These are phyloP conservation scores for Termitomyces sp. DNA, from an alignment of 768 basidiomycete genomes.

Conservation along the genomic window DNA sequence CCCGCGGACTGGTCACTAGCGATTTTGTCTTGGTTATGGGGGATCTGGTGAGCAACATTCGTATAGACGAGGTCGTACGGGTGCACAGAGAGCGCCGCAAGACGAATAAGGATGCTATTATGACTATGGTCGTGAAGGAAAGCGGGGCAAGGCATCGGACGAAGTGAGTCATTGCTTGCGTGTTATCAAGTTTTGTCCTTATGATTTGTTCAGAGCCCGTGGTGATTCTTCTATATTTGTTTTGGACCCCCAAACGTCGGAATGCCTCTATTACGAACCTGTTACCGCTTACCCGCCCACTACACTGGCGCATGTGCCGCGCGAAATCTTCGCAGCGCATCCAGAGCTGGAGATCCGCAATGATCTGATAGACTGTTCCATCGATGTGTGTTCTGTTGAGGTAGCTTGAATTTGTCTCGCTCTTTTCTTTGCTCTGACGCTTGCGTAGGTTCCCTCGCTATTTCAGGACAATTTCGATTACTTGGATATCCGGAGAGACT, in stretches of 20 bases:
- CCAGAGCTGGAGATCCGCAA: constrained; percentile 83
- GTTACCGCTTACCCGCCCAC: constrained; percentile 66
- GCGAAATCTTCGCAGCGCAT: constrained; percentile 66
- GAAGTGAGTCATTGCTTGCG: constrained; percentile 40
- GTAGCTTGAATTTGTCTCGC: constrained; percentile 32
- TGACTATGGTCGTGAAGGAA: constrained; percentile 93
- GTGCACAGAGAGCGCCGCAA: constrained; percentile 85
- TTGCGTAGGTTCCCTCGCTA: constrained; percentile 76
- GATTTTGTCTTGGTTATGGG: constrained; percentile 92
- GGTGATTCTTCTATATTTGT: constrained; percentile 79
- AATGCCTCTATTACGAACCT: constrained; percentile 84
- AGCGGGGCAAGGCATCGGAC: constrained; percentile 68
- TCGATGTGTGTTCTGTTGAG: constrained; percentile 93
- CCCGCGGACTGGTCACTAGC: constrained; percentile 80
- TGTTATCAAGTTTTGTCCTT: not conserved
- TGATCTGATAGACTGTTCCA: constrained; percentile 83
- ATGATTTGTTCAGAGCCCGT: constrained; percentile 41
- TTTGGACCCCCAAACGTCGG: constrained; percentile 66
- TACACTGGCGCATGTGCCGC: constrained; percentile 61
- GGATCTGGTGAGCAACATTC: constrained; percentile 90
- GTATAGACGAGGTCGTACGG: constrained; percentile 84
- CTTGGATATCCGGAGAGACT: constrained; percentile 85
- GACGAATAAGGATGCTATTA: constrained; percentile 87
- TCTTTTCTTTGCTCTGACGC: not conserved
- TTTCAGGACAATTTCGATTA: constrained; percentile 99